Conservation (phyloP, 78 protist genomes). For the Dictyostelium intermedium region DNA sequence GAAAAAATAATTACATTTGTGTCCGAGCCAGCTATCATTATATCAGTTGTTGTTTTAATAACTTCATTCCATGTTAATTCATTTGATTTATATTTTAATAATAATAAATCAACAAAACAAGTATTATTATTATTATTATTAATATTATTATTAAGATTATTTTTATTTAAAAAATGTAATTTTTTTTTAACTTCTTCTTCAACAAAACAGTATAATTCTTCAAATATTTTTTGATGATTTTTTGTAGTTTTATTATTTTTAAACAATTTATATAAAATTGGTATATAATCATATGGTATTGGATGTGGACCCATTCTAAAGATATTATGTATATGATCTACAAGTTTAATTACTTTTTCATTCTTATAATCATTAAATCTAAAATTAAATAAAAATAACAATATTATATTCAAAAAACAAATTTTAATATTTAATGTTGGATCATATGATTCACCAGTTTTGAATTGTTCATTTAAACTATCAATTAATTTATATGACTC, state of each 20-base stretch:
- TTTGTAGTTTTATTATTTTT: neutral
- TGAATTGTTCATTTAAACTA: neutral
- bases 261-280: neutral
- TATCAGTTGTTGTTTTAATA: neutral
- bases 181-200: neutral
- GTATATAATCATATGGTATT: neutral
- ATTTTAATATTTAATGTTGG: neutral
- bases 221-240: neutral
- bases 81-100: neutral
- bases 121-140: too few species aligned
- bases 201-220: neutral
- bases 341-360: neutral
- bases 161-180: neutral
- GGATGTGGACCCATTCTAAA: neutral
- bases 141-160: neutral
- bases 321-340: neutral
- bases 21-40: neutral
- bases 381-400: constrained; percentile 2
- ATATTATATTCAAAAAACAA: neutral
- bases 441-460: neutral
- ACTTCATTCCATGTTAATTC: neutral
- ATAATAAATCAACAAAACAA: constrained; percentile 2
- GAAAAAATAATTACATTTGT: neutral
- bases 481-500: neutral
- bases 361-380: neutral